Evolutionary conservation across 2,329 filamentous ascomycete genomes (phyloP), one percentile per base, ranked within the genome.

Genomic region (Xylariaceae sp.): DNA sequence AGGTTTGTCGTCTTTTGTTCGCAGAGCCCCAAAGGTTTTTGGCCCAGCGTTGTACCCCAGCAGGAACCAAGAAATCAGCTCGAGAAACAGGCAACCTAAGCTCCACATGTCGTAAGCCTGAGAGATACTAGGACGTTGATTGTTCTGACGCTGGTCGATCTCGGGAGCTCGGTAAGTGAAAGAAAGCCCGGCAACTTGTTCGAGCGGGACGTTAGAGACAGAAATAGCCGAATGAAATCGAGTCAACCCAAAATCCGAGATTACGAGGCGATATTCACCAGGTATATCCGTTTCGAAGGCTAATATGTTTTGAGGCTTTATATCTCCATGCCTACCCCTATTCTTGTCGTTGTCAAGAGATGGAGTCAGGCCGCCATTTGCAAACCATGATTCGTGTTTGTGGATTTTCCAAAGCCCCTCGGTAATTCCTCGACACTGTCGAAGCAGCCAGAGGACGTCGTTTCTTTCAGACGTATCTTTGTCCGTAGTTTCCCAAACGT

Each of bases 91-190:
- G 41, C 55, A 57, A 7, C 55, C 55, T 36, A 57, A 42, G 18
- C 46, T 50, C 55, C 55, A 57, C 47, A 57, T 47, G 41, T 57
- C 55, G 31, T 55, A 57, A 2, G 49, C 47, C 33, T 48, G 52
- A 3, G 51, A 54, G 11, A 53, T 48, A 6, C 7, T 31, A 13
- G 13, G 17, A n/a, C n/a, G n/a, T n/a, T 11, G 45, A 31, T 42
- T 48, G n/a, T n/a, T n/a, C n/a, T n/a, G n/a, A n/a, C n/a, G n/a
- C n/a, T n/a, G 36, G 14, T 55, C 55, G 19, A 46, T 46, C 12
- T 55, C 55, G 6, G 55, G 55, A 1, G 55, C 40, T 5, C 51
- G 48, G 17, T 57, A 57, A 5, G 51, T 54, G 14, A 16, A 42
- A 9, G 55, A 48, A 6, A 51, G 19, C 6, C 55, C 49, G 17